A percentile compares a stretch with the other conserved stretches of the same genome.
Conservation (phyloP, 2,329 filamentous ascomycete genomes). For the Fusarium torreyae region DNA sequence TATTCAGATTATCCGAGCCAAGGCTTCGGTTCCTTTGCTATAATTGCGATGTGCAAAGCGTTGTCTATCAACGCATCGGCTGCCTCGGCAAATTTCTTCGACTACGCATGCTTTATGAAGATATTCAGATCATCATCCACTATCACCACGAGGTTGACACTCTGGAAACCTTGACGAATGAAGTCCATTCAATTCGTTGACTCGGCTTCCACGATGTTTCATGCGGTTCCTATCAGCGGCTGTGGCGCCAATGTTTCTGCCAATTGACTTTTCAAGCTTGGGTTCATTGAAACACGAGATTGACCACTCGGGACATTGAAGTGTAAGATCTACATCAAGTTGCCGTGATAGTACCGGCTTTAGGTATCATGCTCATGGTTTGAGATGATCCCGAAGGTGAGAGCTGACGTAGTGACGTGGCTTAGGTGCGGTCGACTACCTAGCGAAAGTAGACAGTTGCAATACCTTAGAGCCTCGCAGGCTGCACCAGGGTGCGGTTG, state of each 20-base stretch:
- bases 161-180: background rate
- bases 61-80: background rate
- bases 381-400: too few relatives aligned
- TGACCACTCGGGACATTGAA: background rate
- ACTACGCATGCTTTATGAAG: background rate
- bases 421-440: too few relatives aligned
- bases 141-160: constrained; percentile 1
- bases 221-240: constrained; percentile 21
- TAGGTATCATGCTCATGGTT: too few relatives aligned
- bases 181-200: background rate
- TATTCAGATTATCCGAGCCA: constrained; percentile 10
- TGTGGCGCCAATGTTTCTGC: constrained; percentile 9
- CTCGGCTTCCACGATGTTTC: constrained; percentile 6
- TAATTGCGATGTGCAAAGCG: constrained; percentile 36
- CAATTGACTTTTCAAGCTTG: background rate
- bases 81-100: constrained; percentile 7
- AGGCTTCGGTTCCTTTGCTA: constrained; percentile 11
- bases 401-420: too few relatives aligned
- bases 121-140: constrained; percentile 32
- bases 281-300: background rate
- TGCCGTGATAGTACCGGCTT: too few relatives aligned
- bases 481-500: too few relatives aligned
- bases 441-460: too few relatives aligned
- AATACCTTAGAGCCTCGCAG: too few relatives aligned
- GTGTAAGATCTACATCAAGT: too few relatives aligned